These are phyloP conservation scores for Entoloma clypeatum DNA, from an alignment of 1,284 basidiomycete species.

Conservation along the genomic window DNA sequence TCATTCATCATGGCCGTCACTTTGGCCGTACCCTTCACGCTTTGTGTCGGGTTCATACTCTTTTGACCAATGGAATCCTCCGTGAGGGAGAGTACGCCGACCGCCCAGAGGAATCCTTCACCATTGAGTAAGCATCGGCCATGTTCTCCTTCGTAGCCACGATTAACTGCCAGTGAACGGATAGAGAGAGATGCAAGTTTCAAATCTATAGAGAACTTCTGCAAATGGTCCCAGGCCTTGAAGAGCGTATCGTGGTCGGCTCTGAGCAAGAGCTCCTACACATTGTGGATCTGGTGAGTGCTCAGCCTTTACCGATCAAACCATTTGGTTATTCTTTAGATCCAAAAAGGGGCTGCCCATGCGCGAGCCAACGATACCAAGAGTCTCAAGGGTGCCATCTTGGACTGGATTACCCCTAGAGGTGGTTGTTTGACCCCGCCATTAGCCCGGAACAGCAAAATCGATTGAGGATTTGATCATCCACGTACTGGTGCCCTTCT, in stretches of 20 bases:
- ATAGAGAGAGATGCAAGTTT: slow-evolving; percentile 10
- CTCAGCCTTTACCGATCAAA: background rate
- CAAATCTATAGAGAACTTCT: slow-evolving; percentile 9
- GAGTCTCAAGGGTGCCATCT: slow-evolving; percentile 13
- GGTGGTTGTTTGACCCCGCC: slow-evolving; percentile 6
- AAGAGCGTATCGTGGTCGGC: slow-evolving; percentile 10
- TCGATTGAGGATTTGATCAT: slow-evolving; percentile 12
- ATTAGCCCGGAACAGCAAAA: slow-evolving; percentile 11
- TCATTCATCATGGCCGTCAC: slow-evolving; percentile 10
- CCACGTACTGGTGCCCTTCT: slow-evolving; percentile 11
- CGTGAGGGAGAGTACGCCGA: background rate
- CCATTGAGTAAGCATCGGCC: background rate
- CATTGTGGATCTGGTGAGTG: slow-evolving; percentile 14
- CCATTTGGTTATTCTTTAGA: slow-evolving; percentile 1
- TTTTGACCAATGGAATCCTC: slow-evolving; percentile 2
- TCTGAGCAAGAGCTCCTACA: slow-evolving; percentile 9
- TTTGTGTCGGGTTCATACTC: slow-evolving; percentile 6
- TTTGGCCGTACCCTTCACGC: slow-evolving; percentile 10
- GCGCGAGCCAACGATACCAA: slow-evolving; percentile 13
- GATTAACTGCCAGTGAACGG: background rate
- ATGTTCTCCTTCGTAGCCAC: background rate
- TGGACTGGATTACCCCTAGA: slow-evolving; percentile 17
- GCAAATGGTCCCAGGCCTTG: slow-evolving; percentile 11
- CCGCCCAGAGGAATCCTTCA: background rate
- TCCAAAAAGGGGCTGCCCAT: slow-evolving; percentile 13